Percentiles rank a stretch among this genome's conserved stretches.
phyloP scores from a whole-genome alignment of 2,329 filamentous ascomycete species.

The Penicillium hordei region DNA sequence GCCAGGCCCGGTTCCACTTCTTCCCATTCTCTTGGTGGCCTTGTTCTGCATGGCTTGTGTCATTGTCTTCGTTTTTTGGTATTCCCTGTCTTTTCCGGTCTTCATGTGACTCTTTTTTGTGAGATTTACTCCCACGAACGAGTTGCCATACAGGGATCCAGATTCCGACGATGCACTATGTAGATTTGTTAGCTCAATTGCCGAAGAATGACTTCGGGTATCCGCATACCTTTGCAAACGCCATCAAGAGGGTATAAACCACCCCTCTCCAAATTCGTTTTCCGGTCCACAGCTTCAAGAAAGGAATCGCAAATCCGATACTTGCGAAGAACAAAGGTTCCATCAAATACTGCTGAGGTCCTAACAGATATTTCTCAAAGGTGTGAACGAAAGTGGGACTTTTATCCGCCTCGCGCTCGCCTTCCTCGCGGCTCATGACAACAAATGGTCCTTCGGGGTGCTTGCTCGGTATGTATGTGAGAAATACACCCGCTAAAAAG shows the following conservation, averaged over 20 bases:
- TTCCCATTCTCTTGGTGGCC: neutral
- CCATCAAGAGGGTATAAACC: conserved; percentile 33
- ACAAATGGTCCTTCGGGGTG: conserved; percentile 40
- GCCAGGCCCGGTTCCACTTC: conserved; percentile 15
- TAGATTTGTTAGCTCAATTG: neutral
- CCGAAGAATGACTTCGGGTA: too few relatives aligned
- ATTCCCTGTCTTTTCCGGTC: neutral
- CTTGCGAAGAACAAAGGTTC: conserved; percentile 36
- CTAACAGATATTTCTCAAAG: conserved; percentile 40
- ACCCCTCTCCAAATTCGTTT: conserved; percentile 34
- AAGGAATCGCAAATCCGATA: conserved; percentile 36
- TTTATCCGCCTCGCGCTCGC: conserved; percentile 34
- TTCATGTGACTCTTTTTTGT: neutral
- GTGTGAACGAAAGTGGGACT: conserved; percentile 42
- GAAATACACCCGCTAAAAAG: conserved; percentile 38
- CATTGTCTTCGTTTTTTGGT: neutral
- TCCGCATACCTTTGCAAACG: conserved; percentile 29
- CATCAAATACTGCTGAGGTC: conserved; percentile 36
- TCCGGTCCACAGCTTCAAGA: conserved; percentile 35
- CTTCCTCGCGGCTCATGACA: conserved; percentile 36
- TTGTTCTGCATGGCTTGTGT: neutral
- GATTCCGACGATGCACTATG: conserved; percentile 29
- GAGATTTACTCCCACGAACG: neutral
- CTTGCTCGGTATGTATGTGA: conserved; percentile 40
- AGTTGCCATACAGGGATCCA: conserved; percentile 30